phyloP scores from a whole-genome alignment of 768 basidiomycete species.

The Lentinus tigrinus region DNA sequence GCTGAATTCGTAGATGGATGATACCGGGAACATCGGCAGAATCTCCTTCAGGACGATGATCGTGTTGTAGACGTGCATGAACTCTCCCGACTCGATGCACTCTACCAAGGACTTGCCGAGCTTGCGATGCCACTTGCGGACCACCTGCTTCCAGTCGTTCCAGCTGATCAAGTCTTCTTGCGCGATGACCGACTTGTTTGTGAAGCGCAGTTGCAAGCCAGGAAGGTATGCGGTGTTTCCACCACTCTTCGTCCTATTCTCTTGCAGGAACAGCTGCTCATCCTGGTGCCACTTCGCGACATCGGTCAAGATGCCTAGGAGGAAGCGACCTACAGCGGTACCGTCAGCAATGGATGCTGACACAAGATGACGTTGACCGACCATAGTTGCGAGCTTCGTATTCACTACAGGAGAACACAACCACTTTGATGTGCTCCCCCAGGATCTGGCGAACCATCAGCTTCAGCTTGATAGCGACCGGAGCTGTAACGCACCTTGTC shows the following conservation, averaged over 20 bases:
- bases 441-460: conserved; percentile 57
- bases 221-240: conserved; percentile 64
- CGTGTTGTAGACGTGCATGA: conserved; percentile 98
- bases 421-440: conserved; percentile 76
- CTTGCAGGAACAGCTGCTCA: conserved; percentile 68
- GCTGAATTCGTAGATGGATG: conserved; percentile 49
- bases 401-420: conserved; percentile 92
- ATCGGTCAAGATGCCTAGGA: conserved; percentile 76
- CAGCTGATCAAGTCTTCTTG: conserved; percentile 63
- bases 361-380: conserved; percentile 30
- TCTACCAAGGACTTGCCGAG: conserved; percentile 73
- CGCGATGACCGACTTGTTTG: conserved; percentile 40
- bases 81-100: conserved; percentile 85
- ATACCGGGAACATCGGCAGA: conserved; percentile 82
- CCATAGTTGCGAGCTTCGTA: conserved; percentile 96
- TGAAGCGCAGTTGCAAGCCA: conserved; percentile 60
- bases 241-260: conserved; percentile 64
- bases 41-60: conserved; percentile 92
- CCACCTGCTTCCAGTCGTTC: conserved; percentile 64
- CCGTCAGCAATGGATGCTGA: background rate
- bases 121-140: conserved; percentile 84
- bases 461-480: background rate
- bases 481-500: conserved; percentile 56
- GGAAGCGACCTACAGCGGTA: conserved; percentile 69
- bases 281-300: conserved; percentile 78